Evolutionary conservation across 106 monocot species (phyloP), one percentile per base, ranked within the genome.

Genomic region (Dioscorea zingiberensis): DNA sequence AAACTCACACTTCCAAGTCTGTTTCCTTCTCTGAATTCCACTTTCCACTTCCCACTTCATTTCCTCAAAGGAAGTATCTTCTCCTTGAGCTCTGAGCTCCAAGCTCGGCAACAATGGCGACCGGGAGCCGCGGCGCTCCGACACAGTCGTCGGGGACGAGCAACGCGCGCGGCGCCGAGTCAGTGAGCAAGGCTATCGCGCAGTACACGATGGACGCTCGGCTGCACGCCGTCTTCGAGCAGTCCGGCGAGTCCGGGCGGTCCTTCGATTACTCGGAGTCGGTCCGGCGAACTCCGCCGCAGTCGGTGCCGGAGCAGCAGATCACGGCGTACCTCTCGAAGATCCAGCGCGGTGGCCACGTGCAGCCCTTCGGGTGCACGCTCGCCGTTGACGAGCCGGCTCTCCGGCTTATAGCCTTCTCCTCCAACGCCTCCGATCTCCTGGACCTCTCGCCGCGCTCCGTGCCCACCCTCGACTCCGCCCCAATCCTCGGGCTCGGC

Each of bases 361-460:
- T 91, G 71, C 94, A 94, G 80, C 94, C 94, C 30, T 85, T 91
- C 66, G 94, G 94, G 7, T 82, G 82, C 82, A 91, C 87, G 48
- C 71, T 94, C 59, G 90, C 94, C 60, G 56, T 87, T 25, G 80
- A 85, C 59, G 87, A 87, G 49, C 69, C 74, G 21, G 66, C 82
- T 58, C 91, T 91, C 67, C 70, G 63, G 57, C 53, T 94, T 27
- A 66, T 94, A 65, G 94, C 94, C 25, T 94, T 73, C 82, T 80
- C 79, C 44, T 82, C 77, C 64, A 94, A 94, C 73, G 80, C 90
- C 69, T 27, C 72, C 55, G 94, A 94, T 46, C 66, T 94, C 60
- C 83, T 94, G 57, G 88, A 87, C 55, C 75, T 88, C 62, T 49
- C 74, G 19, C 80, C 84, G 19, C 87, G 82, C 23, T 87, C 90